Base-by-base conservation (phyloP, 1,284 basidiomycete genomes). In the Leccinum cinnamomeum region DNA sequence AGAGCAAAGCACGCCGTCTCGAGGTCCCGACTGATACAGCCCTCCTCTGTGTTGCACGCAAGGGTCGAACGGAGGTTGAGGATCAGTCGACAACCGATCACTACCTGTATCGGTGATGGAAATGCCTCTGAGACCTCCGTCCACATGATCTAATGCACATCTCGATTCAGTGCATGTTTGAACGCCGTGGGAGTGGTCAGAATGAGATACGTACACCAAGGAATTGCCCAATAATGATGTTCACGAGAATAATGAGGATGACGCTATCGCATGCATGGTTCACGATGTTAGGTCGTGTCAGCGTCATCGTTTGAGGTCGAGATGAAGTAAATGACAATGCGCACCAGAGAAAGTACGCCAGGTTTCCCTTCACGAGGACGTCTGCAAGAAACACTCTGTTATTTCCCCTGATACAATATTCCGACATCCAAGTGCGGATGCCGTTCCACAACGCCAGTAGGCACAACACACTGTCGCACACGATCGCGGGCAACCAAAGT, bases 291-390 rank as follows among this genome's bases (percentile, higher is more conserved):
- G 37, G 37, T 39, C 33, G 10, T 33, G 30, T 56, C 44, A 41
- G 23, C 20, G 6, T 23, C 46, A 7, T 18, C n/a, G 41, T 33
- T 14, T 46, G 7, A 53, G 30, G 14, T 5, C 28, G 25, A 41
- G 16, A 6, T 25, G 28, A n/a, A 54, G 25, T 12, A 54, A 18
- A 12, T 16, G 46, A 18, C n/a, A 6, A 11, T n/a, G 11, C 69
- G 33, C 56, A 70, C 69, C 65, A 68, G 37, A 68, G 5, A 53
- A 69, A 72, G 44, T 70, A 72, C 23, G 51, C 33, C 6, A 18
- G 23, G 7, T 65, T 70, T 5, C 58, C 69, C 33, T 57, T 69
- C 44, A 71, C 7, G 5, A 70, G 59, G 11, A 41, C 23, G 5
- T 59, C 56, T 35, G 65, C 10, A 7, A 72, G 18, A 16, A 18